Percentiles rank a stretch among this genome's conserved stretches.
Evolutionary conservation across 306 rosid species (phyloP).

Genomic region (Medicago arabica): DNA sequence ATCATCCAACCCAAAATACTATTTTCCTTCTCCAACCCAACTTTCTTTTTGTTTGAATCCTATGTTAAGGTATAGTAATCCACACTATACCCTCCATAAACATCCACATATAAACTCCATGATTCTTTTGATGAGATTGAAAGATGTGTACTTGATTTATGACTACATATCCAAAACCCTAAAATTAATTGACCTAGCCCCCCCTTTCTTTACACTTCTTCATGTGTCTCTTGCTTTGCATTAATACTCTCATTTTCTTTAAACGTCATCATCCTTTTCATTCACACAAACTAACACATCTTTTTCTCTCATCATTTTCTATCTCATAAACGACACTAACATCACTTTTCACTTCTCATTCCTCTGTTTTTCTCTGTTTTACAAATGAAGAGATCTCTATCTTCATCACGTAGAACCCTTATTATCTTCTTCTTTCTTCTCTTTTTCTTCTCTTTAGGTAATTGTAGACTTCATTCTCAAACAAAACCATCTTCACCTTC

Average conservation of each 20-base stretch:
- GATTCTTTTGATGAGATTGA: slow-evolving; percentile 45
- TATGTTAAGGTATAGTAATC: neutral
- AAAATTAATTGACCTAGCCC: slow-evolving; percentile 42
- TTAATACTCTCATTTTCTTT: slow-evolving; percentile 48
- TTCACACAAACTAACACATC: slow-evolving; percentile 3
- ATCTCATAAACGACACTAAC: slow-evolving; percentile 13
- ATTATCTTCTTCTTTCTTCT: slow-evolving; percentile 32
- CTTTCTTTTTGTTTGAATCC: slow-evolving; percentile 12
- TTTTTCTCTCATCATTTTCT: slow-evolving; percentile 10
- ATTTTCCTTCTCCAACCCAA: slow-evolving; percentile 25
- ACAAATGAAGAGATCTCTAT: slow-evolving; percentile 62
- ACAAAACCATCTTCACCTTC: slow-evolving; percentile 2
- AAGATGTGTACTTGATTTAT: slow-evolving; percentile 37
- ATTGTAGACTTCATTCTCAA: slow-evolving; percentile 17
- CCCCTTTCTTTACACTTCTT: slow-evolving; percentile 46
- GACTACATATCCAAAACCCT: slow-evolving; percentile 39
- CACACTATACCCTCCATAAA: neutral
- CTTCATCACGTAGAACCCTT: slow-evolving; percentile 44
- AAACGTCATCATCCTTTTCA: slow-evolving; percentile 1
- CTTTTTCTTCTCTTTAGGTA: slow-evolving; percentile 36
- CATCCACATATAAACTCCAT: slow-evolving; percentile 28
- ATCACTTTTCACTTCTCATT: slow-evolving; percentile 11
- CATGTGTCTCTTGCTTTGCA: slow-evolving; percentile 73
- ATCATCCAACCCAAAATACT: slow-evolving; percentile 31
- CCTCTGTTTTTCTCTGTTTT: slow-evolving; percentile 43